Evolutionary conservation across 2,329 filamentous ascomycete genomes (phyloP), one percentile per base, ranked within the genome.

Genomic region (Aspergillus pseudotamarii): DNA sequence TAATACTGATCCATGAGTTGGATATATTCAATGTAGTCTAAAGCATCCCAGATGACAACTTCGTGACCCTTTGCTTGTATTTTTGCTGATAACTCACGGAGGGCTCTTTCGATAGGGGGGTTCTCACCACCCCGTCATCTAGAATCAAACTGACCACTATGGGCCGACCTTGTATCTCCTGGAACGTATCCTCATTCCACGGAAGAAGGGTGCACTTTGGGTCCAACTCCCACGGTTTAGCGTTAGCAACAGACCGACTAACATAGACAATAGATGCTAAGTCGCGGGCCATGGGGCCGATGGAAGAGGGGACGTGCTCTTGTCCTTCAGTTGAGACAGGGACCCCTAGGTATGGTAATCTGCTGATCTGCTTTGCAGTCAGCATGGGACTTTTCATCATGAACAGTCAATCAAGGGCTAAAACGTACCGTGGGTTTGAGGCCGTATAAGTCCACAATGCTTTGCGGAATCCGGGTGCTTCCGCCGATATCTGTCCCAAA

Each of bases 251-350:
- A 0, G 81, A 78, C 65, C 79, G 83, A 66, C 81, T 88, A 11
- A 81, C 77, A 1, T 81, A 75, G 9, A 77, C 76, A 2, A 90
- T 74, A 0, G 86, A 85, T 3, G 78, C 71, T 4, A 88, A 71
- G 62, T 79, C 81, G 6, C 86, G 79, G 6, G 84, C 78, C 77
- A 90, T 81, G 1, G 88, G 88, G 0, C 88, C 87, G n/a, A 89
- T 76, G 0, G 86, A 81, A 0, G 87, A 89, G 1, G 87, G 87
- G 0, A 89, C 84, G 72, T 89, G 86, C 61, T 89, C 85, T 68
- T 89, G 87, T 38, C 88, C 86, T 46, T 89, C 86, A 0, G 85
- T 88, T 0, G 86, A 88, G 0, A 89, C 87, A 0, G 85, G 80
- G 0, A 87, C 85, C 0, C 86, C 86, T 14, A 80, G 71, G 57